A percentile compares a stretch with the other conserved stretches of the same genome.
phyloP scores from a whole-genome alignment of 495 filamentous ascomycete genomes.

The Talaromyces adpressus region DNA sequence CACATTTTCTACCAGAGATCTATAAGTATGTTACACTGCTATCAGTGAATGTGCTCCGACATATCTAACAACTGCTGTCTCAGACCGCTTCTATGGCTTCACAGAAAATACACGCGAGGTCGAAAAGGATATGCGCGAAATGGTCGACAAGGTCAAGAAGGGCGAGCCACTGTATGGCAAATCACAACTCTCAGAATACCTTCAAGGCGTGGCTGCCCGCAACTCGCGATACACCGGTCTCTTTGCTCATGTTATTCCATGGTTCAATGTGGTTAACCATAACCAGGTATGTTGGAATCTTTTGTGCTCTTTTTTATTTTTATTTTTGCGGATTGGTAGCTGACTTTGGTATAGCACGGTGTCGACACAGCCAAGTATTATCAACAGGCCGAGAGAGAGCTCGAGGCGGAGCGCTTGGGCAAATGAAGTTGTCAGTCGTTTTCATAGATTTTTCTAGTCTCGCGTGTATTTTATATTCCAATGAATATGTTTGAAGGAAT shows the following conservation, averaged over 20 bases:
- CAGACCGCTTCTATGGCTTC: slow-evolving; percentile 83
- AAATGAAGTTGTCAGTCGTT: slow-evolving; percentile 21
- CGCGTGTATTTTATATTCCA: slow-evolving; percentile 7
- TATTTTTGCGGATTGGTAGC: too few species aligned
- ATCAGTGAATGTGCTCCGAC: not conserved
- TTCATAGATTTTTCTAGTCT: slow-evolving; percentile 1
- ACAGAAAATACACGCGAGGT: slow-evolving; percentile 85
- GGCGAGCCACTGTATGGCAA: slow-evolving; percentile 87
- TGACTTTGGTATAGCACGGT: slow-evolving; percentile 57
- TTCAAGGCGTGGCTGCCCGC: slow-evolving; percentile 87
- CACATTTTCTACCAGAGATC: slow-evolving; percentile 73
- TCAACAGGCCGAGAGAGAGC: slow-evolving; percentile 85
- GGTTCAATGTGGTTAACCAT: slow-evolving; percentile 98
- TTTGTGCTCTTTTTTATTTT: too few species aligned
- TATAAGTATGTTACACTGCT: slow-evolving; percentile 40
- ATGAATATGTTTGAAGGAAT: not conserved
- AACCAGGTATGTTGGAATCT: too few species aligned
- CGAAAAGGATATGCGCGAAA: slow-evolving; percentile 96
- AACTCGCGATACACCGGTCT: slow-evolving; percentile 87
- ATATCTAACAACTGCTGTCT: not conserved
- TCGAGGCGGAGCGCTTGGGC: slow-evolving; percentile 64
- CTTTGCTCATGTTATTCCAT: slow-evolving; percentile 77
- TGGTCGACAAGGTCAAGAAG: slow-evolving; percentile 89
- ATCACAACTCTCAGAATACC: slow-evolving; percentile 67
- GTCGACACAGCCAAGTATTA: slow-evolving; percentile 99